Conservation (phyloP, 1,284 basidiomycete species). For the Mycosarcoma maydis region DNA sequence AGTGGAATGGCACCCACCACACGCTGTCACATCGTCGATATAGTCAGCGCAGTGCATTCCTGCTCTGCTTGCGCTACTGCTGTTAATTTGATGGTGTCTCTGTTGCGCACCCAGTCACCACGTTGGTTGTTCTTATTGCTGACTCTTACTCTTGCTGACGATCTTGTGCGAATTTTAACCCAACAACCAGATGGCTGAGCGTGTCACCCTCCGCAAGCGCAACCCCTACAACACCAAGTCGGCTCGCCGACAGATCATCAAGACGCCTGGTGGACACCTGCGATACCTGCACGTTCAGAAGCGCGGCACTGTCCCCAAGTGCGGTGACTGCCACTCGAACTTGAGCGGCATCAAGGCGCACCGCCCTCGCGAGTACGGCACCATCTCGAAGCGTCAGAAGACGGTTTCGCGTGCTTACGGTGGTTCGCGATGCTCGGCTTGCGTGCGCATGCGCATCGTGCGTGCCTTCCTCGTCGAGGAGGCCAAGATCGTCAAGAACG, state of each 20-base stretch:
- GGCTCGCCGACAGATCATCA: conserved; percentile 91
- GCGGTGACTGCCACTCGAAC: conserved; percentile 69
- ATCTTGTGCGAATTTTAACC: too few species aligned
- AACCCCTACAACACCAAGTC: conserved; percentile 99
- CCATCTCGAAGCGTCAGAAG: conserved; percentile 64
- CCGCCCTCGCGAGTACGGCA: conserved; percentile 63
- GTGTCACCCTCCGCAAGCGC: conserved; percentile 98
- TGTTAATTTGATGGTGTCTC: too few species aligned
- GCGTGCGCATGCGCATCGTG: conserved; percentile 74
- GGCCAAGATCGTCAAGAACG: conserved; percentile 99
- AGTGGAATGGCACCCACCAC: too few species aligned
- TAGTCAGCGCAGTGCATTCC: too few species aligned
- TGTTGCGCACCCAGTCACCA: too few species aligned
- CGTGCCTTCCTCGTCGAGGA: conserved; percentile 99
- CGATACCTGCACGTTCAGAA: conserved; percentile 92
- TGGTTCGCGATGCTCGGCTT: conserved; percentile 63
- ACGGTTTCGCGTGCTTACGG: conserved; percentile 65
- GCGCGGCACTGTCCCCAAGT: conserved; percentile 87
- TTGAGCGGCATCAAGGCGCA: conserved; percentile 64
- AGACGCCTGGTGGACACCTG: conserved; percentile 93
- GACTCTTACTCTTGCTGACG: too few species aligned
- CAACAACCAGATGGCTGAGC: conserved; percentile 85
- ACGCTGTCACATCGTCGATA: too few species aligned
- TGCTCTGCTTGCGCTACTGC: too few species aligned
- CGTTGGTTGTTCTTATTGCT: too few species aligned